Conservation (phyloP, 2,329 filamentous ascomycete genomes). For the Curvularia lunata region DNA sequence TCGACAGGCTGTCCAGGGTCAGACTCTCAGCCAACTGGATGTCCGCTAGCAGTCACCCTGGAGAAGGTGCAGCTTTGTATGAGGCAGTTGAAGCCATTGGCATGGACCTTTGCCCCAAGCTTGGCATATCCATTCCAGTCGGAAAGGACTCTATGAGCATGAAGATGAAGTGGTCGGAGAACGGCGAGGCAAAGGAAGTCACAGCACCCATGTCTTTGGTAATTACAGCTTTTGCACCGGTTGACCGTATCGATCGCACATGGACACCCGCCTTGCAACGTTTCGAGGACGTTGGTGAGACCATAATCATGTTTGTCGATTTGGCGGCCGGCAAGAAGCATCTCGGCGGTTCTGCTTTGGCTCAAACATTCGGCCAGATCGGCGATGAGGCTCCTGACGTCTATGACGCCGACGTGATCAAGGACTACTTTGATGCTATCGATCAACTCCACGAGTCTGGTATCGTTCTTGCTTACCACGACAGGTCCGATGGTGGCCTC, state of each 20-base stretch:
- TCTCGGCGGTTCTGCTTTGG: conserved; percentile 87
- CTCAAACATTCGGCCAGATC: conserved; percentile 85
- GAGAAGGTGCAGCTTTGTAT: conserved; percentile 90
- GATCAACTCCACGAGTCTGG: conserved; percentile 69
- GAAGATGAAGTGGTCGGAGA: conserved; percentile 87
- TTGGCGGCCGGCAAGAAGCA: conserved; percentile 80
- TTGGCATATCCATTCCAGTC: conserved; percentile 93
- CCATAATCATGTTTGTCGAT: conserved; percentile 87
- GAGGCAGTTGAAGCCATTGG: conserved; percentile 93
- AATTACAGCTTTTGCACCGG: conserved; percentile 87
- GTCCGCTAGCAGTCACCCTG: conserved; percentile 92
- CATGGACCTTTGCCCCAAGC: conserved; percentile 85
- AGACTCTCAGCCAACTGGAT: conserved; percentile 98
- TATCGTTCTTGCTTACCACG: conserved; percentile 90
- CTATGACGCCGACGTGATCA: conserved; percentile 77
- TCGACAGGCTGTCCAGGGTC: conserved; percentile 76
- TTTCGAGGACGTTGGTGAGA: conserved; percentile 86
- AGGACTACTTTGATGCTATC: conserved; percentile 90
- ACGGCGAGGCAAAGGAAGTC: conserved; percentile 76
- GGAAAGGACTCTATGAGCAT: conserved; percentile 99
- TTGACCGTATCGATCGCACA: conserved; percentile 80
- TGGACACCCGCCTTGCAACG: conserved; percentile 92
- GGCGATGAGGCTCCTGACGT: conserved; percentile 87
- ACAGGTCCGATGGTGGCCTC: conserved; percentile 89
- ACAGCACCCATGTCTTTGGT: conserved; percentile 90